A percentile compares a stretch with the other conserved stretches of the same genome.
Conservation (phyloP, 2,329 filamentous ascomycete species). For the Monilinia laxa region DNA sequence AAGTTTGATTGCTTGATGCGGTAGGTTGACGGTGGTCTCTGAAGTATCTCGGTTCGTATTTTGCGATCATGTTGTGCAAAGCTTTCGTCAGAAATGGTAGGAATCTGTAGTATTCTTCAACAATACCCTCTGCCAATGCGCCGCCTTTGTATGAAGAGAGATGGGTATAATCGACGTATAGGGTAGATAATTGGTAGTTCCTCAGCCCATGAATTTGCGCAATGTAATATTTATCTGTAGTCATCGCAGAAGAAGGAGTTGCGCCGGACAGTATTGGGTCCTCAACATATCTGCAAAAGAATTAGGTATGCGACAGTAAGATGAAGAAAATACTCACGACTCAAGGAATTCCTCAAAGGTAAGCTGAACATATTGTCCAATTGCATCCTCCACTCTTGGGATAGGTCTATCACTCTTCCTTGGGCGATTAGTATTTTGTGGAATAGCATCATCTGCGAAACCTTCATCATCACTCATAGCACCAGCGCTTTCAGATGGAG, state of each 20-base stretch:
- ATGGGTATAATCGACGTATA: constrained; percentile 87
- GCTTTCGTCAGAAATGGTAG: constrained; percentile 86
- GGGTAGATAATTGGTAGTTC: constrained; percentile 73
- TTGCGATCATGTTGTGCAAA: constrained; percentile 88
- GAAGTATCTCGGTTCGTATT: constrained; percentile 93
- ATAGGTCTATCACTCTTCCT: constrained; percentile 52
- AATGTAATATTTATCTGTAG: constrained; percentile 80
- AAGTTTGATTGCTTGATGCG: constrained; percentile 68
- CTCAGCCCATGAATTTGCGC: constrained; percentile 79
- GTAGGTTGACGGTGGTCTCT: constrained; percentile 85
- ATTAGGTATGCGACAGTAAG: constrained; percentile 26
- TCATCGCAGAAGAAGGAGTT: constrained; percentile 67
- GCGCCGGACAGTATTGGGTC: constrained; percentile 62
- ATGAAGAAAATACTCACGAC: constrained; percentile 53
- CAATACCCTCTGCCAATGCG: constrained; percentile 79
- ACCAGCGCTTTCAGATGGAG: constrained; percentile 62
- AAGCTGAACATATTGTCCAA: constrained; percentile 71
- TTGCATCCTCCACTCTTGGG: constrained; percentile 71
- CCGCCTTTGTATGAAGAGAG: constrained; percentile 74
- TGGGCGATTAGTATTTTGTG: constrained; percentile 50
- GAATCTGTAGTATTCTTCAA: constrained; percentile 91
- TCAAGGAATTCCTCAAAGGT: constrained; percentile 81
- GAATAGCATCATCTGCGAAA: constrained; percentile 64
- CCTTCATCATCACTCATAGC: constrained; percentile 63
- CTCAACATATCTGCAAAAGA: constrained; percentile 58